These are phyloP conservation scores for Lentinus brumalis DNA, from an alignment of 768 basidiomycete species.

Conservation along the genomic window DNA sequence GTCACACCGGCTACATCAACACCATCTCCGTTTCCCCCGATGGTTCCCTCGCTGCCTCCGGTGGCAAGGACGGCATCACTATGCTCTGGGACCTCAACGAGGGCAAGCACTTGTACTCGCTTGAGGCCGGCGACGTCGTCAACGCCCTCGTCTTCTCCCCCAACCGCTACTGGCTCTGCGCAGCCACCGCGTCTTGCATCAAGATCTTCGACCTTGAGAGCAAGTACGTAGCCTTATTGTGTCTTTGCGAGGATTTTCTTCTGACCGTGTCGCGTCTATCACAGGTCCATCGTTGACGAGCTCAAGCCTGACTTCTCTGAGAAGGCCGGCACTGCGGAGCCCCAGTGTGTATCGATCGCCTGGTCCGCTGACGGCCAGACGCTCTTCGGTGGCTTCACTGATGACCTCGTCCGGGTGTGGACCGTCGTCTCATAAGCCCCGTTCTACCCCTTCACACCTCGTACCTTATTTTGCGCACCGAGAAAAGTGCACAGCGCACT, in stretches of 20 bases:
- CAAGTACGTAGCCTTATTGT: constrained; percentile 66
- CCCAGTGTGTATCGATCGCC: constrained; percentile 94
- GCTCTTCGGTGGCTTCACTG: constrained; percentile 95
- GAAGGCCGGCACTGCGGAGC: constrained; percentile 70
- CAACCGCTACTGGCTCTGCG: constrained; percentile 99
- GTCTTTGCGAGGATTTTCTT: constrained; percentile 1
- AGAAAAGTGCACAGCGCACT: constrained; percentile 23
- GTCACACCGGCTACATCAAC: constrained; percentile 99
- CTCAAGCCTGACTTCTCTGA: constrained; percentile 94
- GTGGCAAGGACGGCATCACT: constrained; percentile 99
- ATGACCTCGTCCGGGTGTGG: constrained; percentile 93
- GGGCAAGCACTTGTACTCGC: constrained; percentile 99
- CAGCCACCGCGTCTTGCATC: constrained; percentile 94
- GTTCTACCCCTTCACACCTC: not conserved
- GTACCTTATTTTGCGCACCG: constrained; percentile 13
- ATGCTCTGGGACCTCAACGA: constrained; percentile 99
- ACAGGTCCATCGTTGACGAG: constrained; percentile 95
- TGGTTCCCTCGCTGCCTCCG: constrained; percentile 97
- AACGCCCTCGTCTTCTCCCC: constrained; percentile 99
- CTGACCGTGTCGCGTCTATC: not conserved
- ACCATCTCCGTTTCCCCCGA: constrained; percentile 98
- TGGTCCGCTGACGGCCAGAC: constrained; percentile 99
- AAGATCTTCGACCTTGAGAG: constrained; percentile 99
- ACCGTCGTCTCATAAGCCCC: constrained; percentile 58
- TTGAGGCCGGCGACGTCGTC: constrained; percentile 97